A percentile compares a stretch with the other conserved stretches of the same genome.
phyloP scores from a whole-genome alignment of 208 protist species.

The Crithidia sp. region DNA sequence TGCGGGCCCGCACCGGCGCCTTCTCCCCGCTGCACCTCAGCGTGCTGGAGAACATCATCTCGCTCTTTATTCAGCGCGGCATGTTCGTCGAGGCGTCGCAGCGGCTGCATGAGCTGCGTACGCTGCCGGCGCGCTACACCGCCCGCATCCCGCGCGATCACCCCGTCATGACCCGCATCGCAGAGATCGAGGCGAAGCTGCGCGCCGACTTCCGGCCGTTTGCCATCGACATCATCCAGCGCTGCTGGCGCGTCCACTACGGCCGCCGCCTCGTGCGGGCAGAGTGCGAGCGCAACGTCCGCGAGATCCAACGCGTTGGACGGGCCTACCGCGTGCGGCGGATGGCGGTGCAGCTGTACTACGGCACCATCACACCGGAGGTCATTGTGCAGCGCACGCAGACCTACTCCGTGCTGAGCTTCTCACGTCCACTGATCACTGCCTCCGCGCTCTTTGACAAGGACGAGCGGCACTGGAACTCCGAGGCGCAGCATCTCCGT shows the following conservation, averaged over 20 bases:
- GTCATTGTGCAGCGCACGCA: slow-evolving; percentile 27
- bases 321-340: slow-evolving; percentile 43
- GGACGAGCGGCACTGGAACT: slow-evolving; percentile 55
- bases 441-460: slow-evolving; percentile 37
- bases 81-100: slow-evolving; percentile 53
- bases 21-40: slow-evolving; percentile 55
- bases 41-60: slow-evolving; percentile 56
- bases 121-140: slow-evolving; percentile 44
- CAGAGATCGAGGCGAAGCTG: slow-evolving; percentile 38
- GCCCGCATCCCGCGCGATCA: slow-evolving; percentile 51
- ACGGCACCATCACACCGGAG: slow-evolving; percentile 21
- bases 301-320: slow-evolving; percentile 53
- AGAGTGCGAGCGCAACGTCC: slow-evolving; percentile 49
- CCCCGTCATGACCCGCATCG: slow-evolving; percentile 44
- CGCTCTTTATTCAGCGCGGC: slow-evolving; percentile 51
- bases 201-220: slow-evolving; percentile 32
- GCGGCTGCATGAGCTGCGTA: slow-evolving; percentile 37
- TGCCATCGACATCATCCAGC: slow-evolving; percentile 54
- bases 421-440: slow-evolving; percentile 43
- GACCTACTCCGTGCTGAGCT: slow-evolving; percentile 36
- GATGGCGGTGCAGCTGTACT: slow-evolving; percentile 22
- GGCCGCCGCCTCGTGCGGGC: slow-evolving; percentile 31
- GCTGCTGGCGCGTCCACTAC: slow-evolving; percentile 52
- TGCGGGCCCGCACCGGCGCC: slow-evolving; percentile 35
- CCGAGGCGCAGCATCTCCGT: slow-evolving; percentile 49